phyloP scores from a whole-genome alignment of 345 rosid genomes.

The Psidium guajava region DNA sequence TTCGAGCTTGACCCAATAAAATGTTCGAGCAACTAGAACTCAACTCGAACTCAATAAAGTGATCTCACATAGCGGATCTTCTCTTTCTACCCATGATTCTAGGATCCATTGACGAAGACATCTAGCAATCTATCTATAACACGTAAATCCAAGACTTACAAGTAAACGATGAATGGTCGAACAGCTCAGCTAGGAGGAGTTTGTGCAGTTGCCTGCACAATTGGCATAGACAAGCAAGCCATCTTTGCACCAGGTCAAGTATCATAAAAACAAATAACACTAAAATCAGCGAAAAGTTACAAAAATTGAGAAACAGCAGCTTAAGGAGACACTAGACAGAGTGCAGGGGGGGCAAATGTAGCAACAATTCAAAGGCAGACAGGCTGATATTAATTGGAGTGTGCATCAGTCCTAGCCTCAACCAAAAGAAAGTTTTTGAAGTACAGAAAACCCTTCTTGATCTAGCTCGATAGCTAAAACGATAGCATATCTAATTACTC shows the following conservation, averaged over 20 bases:
- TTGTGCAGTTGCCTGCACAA: background rate
- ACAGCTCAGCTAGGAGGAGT: background rate
- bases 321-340: too few species aligned
- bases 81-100: too few species aligned
- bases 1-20: background rate
- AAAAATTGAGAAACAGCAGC: too few species aligned
- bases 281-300: too few species aligned
- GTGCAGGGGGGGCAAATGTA: too few species aligned
- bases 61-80: too few species aligned
- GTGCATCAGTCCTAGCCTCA: too few species aligned
- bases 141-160: background rate
- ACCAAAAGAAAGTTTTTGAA: background rate
- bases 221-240: background rate
- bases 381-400: too few species aligned
- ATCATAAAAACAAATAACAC: background rate
- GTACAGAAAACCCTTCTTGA: background rate
- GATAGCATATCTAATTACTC: background rate
- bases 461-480: background rate
- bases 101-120: too few species aligned
- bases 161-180: background rate
- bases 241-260: background rate
- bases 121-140: too few species aligned
- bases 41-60: too few species aligned
- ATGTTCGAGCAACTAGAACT: background rate
- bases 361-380: too few species aligned